A percentile compares a stretch with the other conserved stretches of the same genome.
phyloP scores from a whole-genome alignment of 441 rosid species.

The Breynia disticha region DNA sequence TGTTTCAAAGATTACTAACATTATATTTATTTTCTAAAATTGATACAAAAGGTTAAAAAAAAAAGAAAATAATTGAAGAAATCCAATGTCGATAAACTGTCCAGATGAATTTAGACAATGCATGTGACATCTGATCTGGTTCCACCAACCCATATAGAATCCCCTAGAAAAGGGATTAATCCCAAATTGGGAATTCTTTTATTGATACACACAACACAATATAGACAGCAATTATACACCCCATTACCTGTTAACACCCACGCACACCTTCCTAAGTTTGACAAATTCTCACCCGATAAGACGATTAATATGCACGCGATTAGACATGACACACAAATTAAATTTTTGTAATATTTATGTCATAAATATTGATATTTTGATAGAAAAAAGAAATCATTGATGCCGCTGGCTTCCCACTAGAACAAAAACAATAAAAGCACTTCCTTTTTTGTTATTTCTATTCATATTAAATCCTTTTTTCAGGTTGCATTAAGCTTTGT shows the following conservation, averaged over 20 bases:
- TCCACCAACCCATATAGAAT: slow-evolving; percentile 30
- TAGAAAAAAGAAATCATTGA: too few species aligned
- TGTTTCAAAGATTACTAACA: too few species aligned
- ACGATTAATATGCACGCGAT: too few species aligned
- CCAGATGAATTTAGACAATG: background rate
- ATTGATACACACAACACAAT: slow-evolving; percentile 15
- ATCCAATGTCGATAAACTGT: background rate
- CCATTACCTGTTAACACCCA: background rate
- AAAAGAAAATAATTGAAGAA: background rate
- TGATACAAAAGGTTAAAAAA: background rate
- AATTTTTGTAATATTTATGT: too few species aligned
- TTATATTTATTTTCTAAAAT: background rate
- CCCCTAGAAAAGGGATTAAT: slow-evolving; percentile 11
- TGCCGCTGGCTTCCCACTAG: background rate
- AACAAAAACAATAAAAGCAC: slow-evolving; percentile 26
- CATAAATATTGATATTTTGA: background rate
- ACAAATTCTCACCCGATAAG: too few species aligned
- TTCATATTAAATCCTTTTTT: too few species aligned
- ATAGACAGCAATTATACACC: slow-evolving; percentile 33
- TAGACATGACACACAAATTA: too few species aligned
- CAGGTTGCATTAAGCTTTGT: too few species aligned
- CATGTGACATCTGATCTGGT: slow-evolving; percentile 25
- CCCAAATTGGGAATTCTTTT: slow-evolving; percentile 5
- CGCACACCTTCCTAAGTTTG: too few species aligned
- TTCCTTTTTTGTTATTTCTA: slow-evolving; percentile 23